A percentile compares a stretch with the other conserved stretches of the same genome.
phyloP scores from a whole-genome alignment of 2,329 filamentous ascomycete species.

The Fusarium lyarnte region DNA sequence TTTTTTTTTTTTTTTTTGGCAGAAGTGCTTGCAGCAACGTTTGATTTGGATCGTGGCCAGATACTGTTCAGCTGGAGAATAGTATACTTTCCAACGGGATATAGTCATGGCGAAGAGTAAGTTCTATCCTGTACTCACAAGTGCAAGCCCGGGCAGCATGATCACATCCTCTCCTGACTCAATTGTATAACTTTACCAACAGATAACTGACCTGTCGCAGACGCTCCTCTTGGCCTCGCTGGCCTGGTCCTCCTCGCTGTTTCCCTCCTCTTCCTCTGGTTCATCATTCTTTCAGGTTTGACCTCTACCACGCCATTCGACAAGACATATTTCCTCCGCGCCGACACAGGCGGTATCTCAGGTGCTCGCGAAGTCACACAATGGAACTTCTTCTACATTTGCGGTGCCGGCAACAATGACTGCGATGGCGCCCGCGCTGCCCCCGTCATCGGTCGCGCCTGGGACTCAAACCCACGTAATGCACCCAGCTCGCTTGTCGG shows the following conservation, averaged over 20 bases:
- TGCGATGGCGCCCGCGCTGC: conserved; percentile 72
- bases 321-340: conserved; percentile 86
- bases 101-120: conserved; percentile 41
- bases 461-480: conserved; percentile 58
- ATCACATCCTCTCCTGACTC: not conserved
- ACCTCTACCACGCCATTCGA: conserved; percentile 66
- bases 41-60: not conserved
- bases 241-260: conserved; percentile 61
- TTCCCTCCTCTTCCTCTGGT: conserved; percentile 65
- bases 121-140: not conserved
- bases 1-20: not conserved
- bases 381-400: conserved; percentile 93
- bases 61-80: not conserved
- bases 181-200: not conserved
- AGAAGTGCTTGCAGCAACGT: conserved; percentile 3
- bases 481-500: conserved; percentile 61
- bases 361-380: conserved; percentile 74
- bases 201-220: conserved; percentile 42
- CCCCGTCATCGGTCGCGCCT: conserved; percentile 77
- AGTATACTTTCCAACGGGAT: not conserved
- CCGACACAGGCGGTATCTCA: conserved; percentile 77
- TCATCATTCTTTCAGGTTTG: conserved; percentile 67
- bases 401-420: conserved; percentile 69
- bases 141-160: not conserved
- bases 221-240: conserved; percentile 53